Conservation (phyloP, 2,329 filamentous ascomycete species). For the Diaporthe caulivora region DNA sequence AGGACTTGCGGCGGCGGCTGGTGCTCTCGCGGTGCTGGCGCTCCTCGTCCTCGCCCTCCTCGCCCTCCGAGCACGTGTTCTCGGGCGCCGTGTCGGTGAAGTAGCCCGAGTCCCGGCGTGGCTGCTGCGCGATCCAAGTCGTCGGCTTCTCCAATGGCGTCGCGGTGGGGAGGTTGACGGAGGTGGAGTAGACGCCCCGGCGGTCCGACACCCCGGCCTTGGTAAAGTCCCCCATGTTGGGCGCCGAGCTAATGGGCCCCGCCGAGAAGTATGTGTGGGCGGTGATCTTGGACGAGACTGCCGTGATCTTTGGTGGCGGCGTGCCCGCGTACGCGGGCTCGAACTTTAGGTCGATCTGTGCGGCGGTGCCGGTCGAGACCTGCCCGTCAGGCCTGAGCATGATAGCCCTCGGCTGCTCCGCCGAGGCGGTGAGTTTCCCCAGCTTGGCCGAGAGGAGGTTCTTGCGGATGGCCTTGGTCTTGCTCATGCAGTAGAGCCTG, state of each 20-base stretch:
- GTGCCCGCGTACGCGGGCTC: constrained; percentile 57
- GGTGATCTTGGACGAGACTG: constrained; percentile 63
- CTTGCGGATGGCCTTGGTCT: constrained; percentile 66
- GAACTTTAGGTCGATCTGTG: constrained; percentile 61
- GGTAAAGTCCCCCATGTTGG: constrained; percentile 63
- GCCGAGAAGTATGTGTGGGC: constrained; percentile 66
- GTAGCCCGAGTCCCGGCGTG: constrained; percentile 67
- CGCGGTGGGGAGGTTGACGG: constrained; percentile 54
- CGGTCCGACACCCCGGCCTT: constrained; percentile 54
- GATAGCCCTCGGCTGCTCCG: constrained; percentile 60
- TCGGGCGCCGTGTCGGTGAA: constrained; percentile 55
- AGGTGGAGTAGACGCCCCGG: constrained; percentile 60
- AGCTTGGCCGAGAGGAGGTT: constrained; percentile 64
- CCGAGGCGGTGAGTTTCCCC: constrained; percentile 61
- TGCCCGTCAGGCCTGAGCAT: constrained; percentile 65
- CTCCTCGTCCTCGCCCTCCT: constrained; percentile 45
- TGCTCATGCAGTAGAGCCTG: constrained; percentile 62
- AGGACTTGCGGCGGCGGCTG: constrained; percentile 14
- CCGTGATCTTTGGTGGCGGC: constrained; percentile 61
- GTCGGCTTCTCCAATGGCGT: constrained; percentile 50
- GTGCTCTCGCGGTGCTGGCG: constrained; percentile 29
- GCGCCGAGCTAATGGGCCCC: constrained; percentile 58
- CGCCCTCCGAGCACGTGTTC: constrained; percentile 50
- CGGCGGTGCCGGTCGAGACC: constrained; percentile 55
- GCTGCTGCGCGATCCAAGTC: constrained; percentile 56